Evolutionary conservation across 1,284 basidiomycete genomes (phyloP).

Genomic region (Naganishia sp.): DNA sequence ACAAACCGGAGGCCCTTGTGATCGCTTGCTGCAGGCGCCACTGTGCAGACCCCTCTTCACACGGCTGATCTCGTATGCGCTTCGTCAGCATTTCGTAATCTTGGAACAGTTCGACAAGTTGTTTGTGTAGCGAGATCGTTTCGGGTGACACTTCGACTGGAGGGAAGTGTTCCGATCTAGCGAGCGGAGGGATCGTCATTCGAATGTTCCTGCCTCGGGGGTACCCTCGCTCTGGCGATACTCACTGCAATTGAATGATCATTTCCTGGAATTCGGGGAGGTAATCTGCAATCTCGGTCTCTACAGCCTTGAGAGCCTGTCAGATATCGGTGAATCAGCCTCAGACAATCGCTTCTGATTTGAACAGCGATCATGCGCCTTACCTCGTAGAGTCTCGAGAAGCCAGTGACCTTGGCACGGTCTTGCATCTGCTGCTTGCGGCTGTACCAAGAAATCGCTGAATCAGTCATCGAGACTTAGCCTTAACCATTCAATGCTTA

Average conservation of each 20-base stretch:
- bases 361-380: constrained; percentile 29
- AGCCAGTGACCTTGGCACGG: constrained; percentile 63
- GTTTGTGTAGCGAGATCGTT: constrained; percentile 71
- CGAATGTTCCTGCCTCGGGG: too few species aligned
- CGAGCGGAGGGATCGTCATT: background rate
- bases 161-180: constrained; percentile 10
- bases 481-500: constrained; percentile 54
- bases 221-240: constrained; percentile 4
- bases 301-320: constrained; percentile 70
- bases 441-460: constrained; percentile 52
- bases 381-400: constrained; percentile 71
- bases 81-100: constrained; percentile 88
- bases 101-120: constrained; percentile 76
- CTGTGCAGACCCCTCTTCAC: constrained; percentile 68
- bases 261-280: constrained; percentile 73
- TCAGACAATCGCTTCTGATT: constrained; percentile 5
- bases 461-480: too few species aligned
- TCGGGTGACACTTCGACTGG: constrained; percentile 54
- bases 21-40: constrained; percentile 82
- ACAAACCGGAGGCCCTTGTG: constrained; percentile 71
- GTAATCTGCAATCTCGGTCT: constrained; percentile 70
- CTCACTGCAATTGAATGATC: constrained; percentile 61
- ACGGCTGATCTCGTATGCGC: constrained; percentile 72
- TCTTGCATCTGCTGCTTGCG: constrained; percentile 78
- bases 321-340: background rate